These are phyloP conservation scores for Termitomyces sp. DNA, from an alignment of 768 basidiomycete genomes.

Conservation along the genomic window DNA sequence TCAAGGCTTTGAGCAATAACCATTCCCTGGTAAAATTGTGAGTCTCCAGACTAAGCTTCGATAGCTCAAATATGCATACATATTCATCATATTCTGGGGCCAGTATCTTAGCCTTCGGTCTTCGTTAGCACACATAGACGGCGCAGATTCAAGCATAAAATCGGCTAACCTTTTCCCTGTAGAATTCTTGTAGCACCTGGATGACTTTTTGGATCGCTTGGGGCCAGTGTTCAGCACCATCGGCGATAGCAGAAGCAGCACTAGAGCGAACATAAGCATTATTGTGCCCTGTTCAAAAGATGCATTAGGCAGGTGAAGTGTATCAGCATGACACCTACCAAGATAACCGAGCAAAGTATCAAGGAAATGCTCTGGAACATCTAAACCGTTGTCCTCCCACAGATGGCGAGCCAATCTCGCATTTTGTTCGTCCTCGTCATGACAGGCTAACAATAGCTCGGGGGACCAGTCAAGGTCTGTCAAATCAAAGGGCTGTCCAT, in stretches of 20 bases:
- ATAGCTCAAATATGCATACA: conserved; percentile 40
- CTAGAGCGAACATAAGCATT: conserved; percentile 78
- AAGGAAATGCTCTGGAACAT: conserved; percentile 71
- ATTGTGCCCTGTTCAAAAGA: conserved; percentile 56
- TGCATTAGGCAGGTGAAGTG: background rate
- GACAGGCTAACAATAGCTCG: conserved; percentile 82
- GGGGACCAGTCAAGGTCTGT: conserved; percentile 94
- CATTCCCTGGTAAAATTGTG: conserved; percentile 66
- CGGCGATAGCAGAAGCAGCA: conserved; percentile 69
- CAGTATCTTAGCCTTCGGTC: conserved; percentile 71
- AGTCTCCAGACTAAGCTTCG: background rate
- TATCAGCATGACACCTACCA: conserved; percentile 41
- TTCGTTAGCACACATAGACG: conserved; percentile 1
- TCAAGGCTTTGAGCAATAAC: conserved; percentile 85
- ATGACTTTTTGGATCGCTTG: conserved; percentile 48
- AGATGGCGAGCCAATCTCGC: conserved; percentile 72
- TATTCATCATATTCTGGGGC: conserved; percentile 93
- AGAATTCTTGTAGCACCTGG: conserved; percentile 59
- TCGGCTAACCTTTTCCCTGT: conserved; percentile 71
- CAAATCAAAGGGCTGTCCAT: conserved; percentile 79
- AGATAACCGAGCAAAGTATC: conserved; percentile 60
- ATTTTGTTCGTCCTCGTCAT: conserved; percentile 87
- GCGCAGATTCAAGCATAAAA: background rate
- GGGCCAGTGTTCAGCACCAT: conserved; percentile 73
- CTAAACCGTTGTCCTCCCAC: conserved; percentile 96